Evolutionary conservation across 306 rosid species (phyloP), one percentile per base, ranked within the genome.

Genomic region (Adenanthera pavonina): DNA sequence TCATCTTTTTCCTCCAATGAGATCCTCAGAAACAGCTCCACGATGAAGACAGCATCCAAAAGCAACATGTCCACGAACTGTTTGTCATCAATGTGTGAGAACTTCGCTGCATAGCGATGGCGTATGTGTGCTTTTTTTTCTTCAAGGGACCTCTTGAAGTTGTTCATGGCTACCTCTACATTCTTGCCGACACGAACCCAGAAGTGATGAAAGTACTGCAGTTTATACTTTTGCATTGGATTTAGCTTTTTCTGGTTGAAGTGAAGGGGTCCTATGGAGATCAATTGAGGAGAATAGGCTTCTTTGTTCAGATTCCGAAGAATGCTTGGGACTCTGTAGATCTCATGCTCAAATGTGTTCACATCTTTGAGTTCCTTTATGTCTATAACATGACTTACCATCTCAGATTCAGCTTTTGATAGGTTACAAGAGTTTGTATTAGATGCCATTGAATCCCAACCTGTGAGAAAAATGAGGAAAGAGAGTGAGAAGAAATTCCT

Each of bases 251-350:
- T 8, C 2, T 72, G 71, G 20, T 5, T 64, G 8, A 80, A 13
- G 74, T 88, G 93, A 66, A 86, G 76, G 30, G 87, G 91, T 7
- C 93, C 93, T 3, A 90, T 88, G 7, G 93, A 90, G 44, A 90
- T 74, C 48, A 85, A 43, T 30, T 88, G 81, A 25, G 93, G 93
- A 57, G 88, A 84, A 84, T 86, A 90, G 16, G 89, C 80, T 41
- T 78, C 81, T 5, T 13, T 11, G 2, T 90, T 83, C 36, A 85
- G 85, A 16, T 81, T 65, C 4, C 94, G 70, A 4, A 90, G 89
- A 33, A 49, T 86, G 74, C 52, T 44, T 51, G 90, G 91, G 60
- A 85, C 84, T 59, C 74, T 76, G 64, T 86, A 80, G 82, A 90
- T 86, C 70, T 79, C 77, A n/a, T 86, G 76, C 7, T 74, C 69